Evolutionary conservation across 257 asterid species (phyloP), one percentile per base, ranked within the genome.

Genomic region (Thymus mandschuricus): DNA sequence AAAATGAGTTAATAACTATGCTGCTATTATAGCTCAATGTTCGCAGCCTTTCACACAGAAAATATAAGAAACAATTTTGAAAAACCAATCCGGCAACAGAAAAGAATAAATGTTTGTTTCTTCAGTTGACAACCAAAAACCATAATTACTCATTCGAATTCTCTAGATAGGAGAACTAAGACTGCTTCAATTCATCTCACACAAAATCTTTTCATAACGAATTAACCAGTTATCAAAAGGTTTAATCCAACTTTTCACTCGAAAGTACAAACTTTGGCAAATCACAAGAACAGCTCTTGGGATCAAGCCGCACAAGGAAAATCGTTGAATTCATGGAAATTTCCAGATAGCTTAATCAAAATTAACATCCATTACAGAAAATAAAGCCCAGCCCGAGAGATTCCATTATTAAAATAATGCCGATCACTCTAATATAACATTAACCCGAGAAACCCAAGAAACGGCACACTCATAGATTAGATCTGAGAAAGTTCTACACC

Each of bases 351-450:
- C 34, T 34, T 15, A 38, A 66, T 64, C 55, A 69, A 29, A 63
- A 70, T 50, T 49, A 70, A 58, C 66, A 55, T 31, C n/a, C 34
- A 60, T 8, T 21, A 10, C 43, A 65, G 51, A 21, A 66, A 55
- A 43, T 31, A 50, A 62, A 63, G 30, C 60, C 67, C 30, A 34
- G 13, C 38, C 30, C 10, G 40, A 65, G 51, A 1, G 69, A 46
- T 65, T 29, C 54, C 56, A 49, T 8, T 13, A 2, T 40, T 74
- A 48, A 41, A 21, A 49, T 13, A 78, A 63, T 73, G 76, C 66
- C n/a, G 61, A 70, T 74, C 59, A 66, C 46, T 45, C 35, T n/a
- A 56, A 41, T 27, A 27, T 21, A 10, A 64, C 29, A 33, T 45
- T 31, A 59, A 65, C 59, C 21, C 21, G 21, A 21, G 21, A 21